These are phyloP conservation scores for Suillus subaureus DNA, from an alignment of 768 basidiomycete species.

Conservation along the genomic window DNA sequence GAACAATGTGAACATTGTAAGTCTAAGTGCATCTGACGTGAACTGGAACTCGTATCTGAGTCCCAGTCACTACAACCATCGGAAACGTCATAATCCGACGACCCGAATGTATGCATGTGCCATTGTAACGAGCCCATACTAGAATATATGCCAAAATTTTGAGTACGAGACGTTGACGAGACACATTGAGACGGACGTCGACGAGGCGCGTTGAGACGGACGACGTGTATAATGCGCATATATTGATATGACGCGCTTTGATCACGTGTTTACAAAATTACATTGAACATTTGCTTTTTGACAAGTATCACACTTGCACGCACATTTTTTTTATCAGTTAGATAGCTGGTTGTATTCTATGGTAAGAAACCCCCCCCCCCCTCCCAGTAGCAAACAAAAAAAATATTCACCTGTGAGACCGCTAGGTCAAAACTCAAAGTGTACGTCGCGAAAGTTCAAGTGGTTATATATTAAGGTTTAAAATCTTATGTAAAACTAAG, in stretches of 20 bases:
- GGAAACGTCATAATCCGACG: neutral
- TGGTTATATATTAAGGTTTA: neutral
- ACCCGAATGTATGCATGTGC: neutral
- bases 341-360: neutral
- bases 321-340: neutral
- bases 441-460: neutral
- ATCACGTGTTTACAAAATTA: neutral
- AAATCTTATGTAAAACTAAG: neutral
- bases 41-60: neutral
- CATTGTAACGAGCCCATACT: neutral
- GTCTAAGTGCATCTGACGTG: neutral
- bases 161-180: neutral
- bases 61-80: neutral
- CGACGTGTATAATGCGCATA: neutral
- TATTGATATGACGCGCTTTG: neutral
- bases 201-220: no score
- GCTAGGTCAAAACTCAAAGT: neutral
- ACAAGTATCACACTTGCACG: neutral
- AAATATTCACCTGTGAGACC: neutral
- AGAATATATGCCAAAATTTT: neutral
- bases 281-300: neutral
- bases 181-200: no score
- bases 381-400: neutral
- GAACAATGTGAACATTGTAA: neutral
- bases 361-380: neutral